Percentiles rank a stretch among this genome's conserved stretches.
Conservation (phyloP, 805 yeast genomes). For the Komagataella mondaviorum region DNA sequence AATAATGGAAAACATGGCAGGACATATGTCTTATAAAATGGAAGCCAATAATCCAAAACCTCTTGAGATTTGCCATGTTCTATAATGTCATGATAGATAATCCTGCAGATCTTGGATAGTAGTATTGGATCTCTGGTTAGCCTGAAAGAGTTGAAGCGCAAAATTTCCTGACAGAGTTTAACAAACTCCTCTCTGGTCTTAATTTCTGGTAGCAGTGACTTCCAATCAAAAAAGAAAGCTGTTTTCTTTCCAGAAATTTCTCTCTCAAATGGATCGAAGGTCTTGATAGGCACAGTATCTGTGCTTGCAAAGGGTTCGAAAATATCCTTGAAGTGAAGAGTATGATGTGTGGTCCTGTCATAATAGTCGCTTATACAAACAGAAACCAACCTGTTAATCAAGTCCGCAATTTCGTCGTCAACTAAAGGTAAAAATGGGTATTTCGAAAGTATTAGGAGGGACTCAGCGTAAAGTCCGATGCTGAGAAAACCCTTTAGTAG, state of each 20-base stretch:
- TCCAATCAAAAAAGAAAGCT: conserved; percentile 41
- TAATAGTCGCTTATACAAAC: conserved; percentile 36
- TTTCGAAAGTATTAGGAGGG: conserved; percentile 40
- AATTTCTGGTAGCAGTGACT: conserved; percentile 21
- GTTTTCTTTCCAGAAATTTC: conserved; percentile 4
- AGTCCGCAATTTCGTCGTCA: conserved; percentile 31
- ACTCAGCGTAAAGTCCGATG: conserved; percentile 50
- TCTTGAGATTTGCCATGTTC: conserved; percentile 7
- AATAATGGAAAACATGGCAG: conserved; percentile 47
- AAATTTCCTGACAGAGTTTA: conserved; percentile 28
- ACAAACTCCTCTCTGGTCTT: conserved; percentile 29
- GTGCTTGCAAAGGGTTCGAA: not conserved
- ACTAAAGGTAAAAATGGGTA: conserved; percentile 49
- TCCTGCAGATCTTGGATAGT: conserved; percentile 45
- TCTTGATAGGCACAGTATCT: not conserved
- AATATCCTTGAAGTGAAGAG: not conserved
- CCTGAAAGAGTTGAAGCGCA: conserved; percentile 42
- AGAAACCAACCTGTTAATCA: conserved; percentile 36
- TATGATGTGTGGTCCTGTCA: conserved; percentile 6
- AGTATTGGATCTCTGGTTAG: conserved; percentile 34
- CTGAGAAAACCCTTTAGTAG: conserved; percentile 40
- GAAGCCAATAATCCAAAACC: conserved; percentile 31
- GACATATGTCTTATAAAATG: conserved; percentile 48
- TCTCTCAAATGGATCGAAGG: not conserved
- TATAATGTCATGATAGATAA: conserved; percentile 29